Conservation (phyloP, 2,329 filamentous ascomycete genomes). For the Diaporthe amygdali region DNA sequence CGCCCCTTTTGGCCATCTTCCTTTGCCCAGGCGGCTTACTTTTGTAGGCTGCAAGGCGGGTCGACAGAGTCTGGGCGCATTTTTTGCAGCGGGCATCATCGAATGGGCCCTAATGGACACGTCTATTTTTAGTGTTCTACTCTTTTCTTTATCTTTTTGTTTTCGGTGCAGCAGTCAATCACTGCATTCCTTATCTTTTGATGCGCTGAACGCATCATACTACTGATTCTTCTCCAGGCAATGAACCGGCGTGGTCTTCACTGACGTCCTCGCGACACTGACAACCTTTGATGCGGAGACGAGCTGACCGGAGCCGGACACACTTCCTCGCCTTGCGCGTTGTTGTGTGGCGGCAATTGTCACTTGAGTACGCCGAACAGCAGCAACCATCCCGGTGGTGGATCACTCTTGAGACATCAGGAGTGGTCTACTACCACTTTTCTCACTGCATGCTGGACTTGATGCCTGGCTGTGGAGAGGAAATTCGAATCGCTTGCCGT, state of each 20-base stretch:
- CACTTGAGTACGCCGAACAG: neutral
- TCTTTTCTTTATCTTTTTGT: neutral
- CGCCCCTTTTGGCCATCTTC: neutral
- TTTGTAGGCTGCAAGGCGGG: conserved; percentile 8
- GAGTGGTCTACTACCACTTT: conserved; percentile 42
- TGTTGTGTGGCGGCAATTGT: neutral
- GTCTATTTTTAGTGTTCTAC: neutral
- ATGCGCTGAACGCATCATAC: conserved; percentile 8
- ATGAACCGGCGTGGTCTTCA: neutral
- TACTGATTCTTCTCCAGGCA: conserved; percentile 20
- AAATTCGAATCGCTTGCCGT: conserved; percentile 4
- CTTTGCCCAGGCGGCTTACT: neutral
- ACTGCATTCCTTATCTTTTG: neutral
- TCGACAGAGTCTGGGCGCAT: neutral
- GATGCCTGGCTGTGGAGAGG: conserved; percentile 57
- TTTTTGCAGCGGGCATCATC: conserved; percentile 14
- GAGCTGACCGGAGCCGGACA: neutral
- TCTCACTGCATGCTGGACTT: conserved; percentile 58
- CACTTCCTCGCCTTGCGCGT: neutral
- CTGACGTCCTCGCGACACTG: neutral
- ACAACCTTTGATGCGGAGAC: neutral
- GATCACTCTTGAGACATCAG: conserved; percentile 2
- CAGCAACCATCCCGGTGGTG: conserved; percentile 12
- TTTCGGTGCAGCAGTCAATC: neutral
- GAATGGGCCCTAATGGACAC: conserved; percentile 20